phyloP scores from a whole-genome alignment of 108 stramenopile genomes.

The Nitzschia sp. region DNA sequence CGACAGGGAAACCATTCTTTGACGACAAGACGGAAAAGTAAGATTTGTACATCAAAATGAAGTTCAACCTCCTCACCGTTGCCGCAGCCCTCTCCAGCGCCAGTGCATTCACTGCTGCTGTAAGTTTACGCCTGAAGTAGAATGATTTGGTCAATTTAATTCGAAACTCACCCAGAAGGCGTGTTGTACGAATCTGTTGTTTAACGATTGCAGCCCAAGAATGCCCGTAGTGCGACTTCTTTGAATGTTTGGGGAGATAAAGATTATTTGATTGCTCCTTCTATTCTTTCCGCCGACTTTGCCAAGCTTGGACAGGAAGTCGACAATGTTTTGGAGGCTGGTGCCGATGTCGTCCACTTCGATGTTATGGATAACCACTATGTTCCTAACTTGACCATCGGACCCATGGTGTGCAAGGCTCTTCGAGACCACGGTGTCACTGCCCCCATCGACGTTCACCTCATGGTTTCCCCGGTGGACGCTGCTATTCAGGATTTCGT shows the following conservation, averaged over 20 bases:
- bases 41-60: conserved; percentile 66
- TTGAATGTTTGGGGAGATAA: conserved; percentile 90
- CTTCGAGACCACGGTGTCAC: conserved; percentile 98
- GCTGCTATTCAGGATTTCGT: conserved; percentile 92
- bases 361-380: conserved; percentile 99
- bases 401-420: conserved; percentile 99
- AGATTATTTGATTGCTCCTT: conserved; percentile 98
- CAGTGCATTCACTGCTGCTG: conserved; percentile 70
- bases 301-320: conserved; percentile 97
- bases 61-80: conserved; percentile 61
- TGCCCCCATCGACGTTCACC: conserved; percentile 98
- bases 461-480: conserved; percentile 98
- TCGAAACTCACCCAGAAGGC: no score
- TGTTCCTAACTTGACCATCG: conserved; percentile 97
- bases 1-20: no score
- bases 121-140: neutral
- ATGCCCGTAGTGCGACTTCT: conserved; percentile 27
- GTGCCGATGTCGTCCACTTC: conserved; percentile 99
- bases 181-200: no score
- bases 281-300: conserved; percentile 98
- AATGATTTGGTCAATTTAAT: neutral
- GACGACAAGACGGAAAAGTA: no score
- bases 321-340: conserved; percentile 94
- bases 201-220: neutral
- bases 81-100: conserved; percentile 60